Evolutionary conservation across 1,284 basidiomycete genomes (phyloP).

Genomic region (Pulveroboletus sp.): DNA sequence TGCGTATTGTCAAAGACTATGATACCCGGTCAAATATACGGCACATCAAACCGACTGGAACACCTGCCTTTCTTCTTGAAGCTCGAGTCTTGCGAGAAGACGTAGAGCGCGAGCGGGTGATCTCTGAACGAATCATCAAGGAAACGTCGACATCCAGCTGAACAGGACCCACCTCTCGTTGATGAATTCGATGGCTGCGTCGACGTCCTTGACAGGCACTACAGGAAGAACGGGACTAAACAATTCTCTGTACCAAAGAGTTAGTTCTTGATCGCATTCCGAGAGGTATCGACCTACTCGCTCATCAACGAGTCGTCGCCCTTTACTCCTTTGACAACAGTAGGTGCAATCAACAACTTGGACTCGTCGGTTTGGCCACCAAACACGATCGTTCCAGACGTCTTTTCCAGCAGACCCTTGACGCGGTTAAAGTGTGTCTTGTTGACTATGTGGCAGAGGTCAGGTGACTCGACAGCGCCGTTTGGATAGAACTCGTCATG

Average conservation of each 20-base stretch:
- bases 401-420: constrained; percentile 61
- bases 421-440: constrained; percentile 61
- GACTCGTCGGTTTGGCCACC: constrained; percentile 69
- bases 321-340: constrained; percentile 63
- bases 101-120: constrained; percentile 76
- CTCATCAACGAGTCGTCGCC: constrained; percentile 72
- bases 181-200: constrained; percentile 73
- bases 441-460: constrained; percentile 53
- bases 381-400: constrained; percentile 69
- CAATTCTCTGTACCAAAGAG: constrained; percentile 49
- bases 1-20: constrained; percentile 66
- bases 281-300: constrained; percentile 50
- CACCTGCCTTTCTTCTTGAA: constrained; percentile 62
- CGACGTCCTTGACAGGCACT: constrained; percentile 69
- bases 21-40: constrained; percentile 4
- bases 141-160: background rate
- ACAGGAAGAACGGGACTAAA: constrained; percentile 82
- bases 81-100: constrained; percentile 63
- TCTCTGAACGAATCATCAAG: constrained; percentile 46
- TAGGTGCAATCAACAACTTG: constrained; percentile 65
- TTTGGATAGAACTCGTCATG: constrained; percentile 55
- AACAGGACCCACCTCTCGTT: constrained; percentile 51
- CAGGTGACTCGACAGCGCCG: constrained; percentile 46
- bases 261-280: constrained; percentile 7
- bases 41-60: background rate